phyloP scores from a whole-genome alignment of 78 protist genomes.

The Dictyostelium capitatum region DNA sequence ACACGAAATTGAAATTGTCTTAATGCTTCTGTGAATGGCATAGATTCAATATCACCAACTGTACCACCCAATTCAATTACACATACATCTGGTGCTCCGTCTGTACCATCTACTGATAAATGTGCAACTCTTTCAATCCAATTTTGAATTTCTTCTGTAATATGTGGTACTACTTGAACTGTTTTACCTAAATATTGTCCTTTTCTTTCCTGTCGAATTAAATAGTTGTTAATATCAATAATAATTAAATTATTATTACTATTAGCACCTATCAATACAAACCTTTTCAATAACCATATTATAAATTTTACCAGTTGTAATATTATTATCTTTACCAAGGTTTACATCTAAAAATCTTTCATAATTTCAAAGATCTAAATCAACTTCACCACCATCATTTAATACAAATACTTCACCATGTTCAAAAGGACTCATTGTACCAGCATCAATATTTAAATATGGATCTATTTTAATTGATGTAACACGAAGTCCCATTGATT shows the following conservation, averaged over 20 bases:
- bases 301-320: slow-evolving; percentile 99
- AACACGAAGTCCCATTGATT: slow-evolving; percentile 83
- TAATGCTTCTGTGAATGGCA: slow-evolving; percentile 98
- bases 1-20: slow-evolving; percentile 96
- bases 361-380: slow-evolving; percentile 98
- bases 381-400: slow-evolving; percentile 97
- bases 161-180: slow-evolving; percentile 99
- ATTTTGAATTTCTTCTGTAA: slow-evolving; percentile 92
- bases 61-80: slow-evolving; percentile 97
- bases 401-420: slow-evolving; percentile 92
- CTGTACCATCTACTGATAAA: slow-evolving; percentile 89
- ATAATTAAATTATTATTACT: background rate
- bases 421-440: slow-evolving; percentile 95
- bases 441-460: slow-evolving; percentile 93
- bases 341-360: slow-evolving; percentile 95
- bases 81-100: slow-evolving; percentile 93
- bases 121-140: slow-evolving; percentile 97
- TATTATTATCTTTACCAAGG: slow-evolving; percentile 94
- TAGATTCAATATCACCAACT: slow-evolving; percentile 98
- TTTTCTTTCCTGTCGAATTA: slow-evolving; percentile 89
- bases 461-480: slow-evolving; percentile 94
- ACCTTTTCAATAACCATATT: slow-evolving; percentile 90
- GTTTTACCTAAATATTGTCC: slow-evolving; percentile 99
- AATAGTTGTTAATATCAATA: background rate
- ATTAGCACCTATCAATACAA: too few relatives aligned